Evolutionary conservation across 2,329 filamentous ascomycete genomes (phyloP), one percentile per base, ranked within the genome.

Genomic region (Didymella pomorum): DNA sequence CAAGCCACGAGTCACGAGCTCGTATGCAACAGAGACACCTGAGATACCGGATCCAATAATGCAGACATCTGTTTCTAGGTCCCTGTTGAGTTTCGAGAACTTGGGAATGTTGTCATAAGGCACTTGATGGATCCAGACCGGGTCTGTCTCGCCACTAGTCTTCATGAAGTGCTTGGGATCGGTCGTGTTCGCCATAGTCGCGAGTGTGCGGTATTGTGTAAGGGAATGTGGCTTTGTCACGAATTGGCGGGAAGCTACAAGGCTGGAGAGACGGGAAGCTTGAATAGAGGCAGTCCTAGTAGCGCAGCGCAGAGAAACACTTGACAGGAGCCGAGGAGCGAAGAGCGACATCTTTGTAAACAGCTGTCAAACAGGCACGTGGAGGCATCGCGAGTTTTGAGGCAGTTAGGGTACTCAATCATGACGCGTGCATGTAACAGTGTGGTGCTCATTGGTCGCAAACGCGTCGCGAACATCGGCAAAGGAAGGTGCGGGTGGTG

Each of bases 41-140:
- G 82, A 73, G 46, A 86, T 85, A 18, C 84, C 83, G 4, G 82
- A 78, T 4, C 84, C 84, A 46, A 86, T 74, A 52, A 86, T 74
- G 65, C 79, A 81, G 4, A 84, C 76, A 61, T 84, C 81, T 0
- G 80, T 79, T 42, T 81, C 72, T 20, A 83, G 67, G 66, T 84
- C 76, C 4, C 71, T 60, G 3, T 68, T 63, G 11, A 86, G 74
- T 16, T 79, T 68, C 1, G 77, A 71, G 66, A 83, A 84, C 6
- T 69, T 62, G 1, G 82, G 81, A 5, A 79, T 75, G 14, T 76
- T 71, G 28, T 74, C 71, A 69, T 81, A 84, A 0, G 80, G 81
- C 23, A 82, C 74, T 0, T 73, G 74, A 62, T 84, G 82, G 0
- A 83, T 71, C 84, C 84, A 87, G 20, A 86, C 84, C 0, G 84